Evolutionary conservation across 495 filamentous ascomycete species (phyloP), one percentile per base, ranked within the genome.

Genomic region (Penicillium coffeae): DNA sequence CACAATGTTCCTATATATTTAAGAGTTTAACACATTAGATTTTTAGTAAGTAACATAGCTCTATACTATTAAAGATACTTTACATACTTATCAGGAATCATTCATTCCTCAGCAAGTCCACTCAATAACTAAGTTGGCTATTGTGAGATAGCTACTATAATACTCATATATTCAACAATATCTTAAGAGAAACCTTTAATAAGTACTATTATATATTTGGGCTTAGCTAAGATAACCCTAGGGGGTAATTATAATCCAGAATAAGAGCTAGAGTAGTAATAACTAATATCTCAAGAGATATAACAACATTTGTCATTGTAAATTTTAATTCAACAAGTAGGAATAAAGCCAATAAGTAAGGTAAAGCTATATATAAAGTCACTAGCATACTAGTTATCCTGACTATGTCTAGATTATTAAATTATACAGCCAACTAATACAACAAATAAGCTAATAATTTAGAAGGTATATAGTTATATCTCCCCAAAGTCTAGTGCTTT

Each of bases 101-200:
- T 2, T 60, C 56, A 36, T 8, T 64, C 1, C 27, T 66, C 1
- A 38, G 51, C 12, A 38, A 47, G 4, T 38, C 63, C 10, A 21
- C 40, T 22, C 35, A 56, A 43, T 60, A 43, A 45, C 32, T 68
- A 22, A 35, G 50, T 16, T 66, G 54, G 49, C 52, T 60, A 15
- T 46, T 65, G 8, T 40, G 56, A 47, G 54, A 71, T 44, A 52
- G 61, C 35, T 56, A 52, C 27, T 71, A 71, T 42, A 38, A 63
- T 38, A 42, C 54, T 1, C 33, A 30, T 0, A 45, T 60, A 15
- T 59, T 63, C 25, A 54, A 70, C 35, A 15, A 43, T 2, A 50
- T 52, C 5, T 44, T 70, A 9, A 47, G 62, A 51, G 52, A 48
- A 14, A 51, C 51, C 2, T 71, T 66, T 48, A 48, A 55, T 7